Conservation (phyloP, 768 basidiomycete genomes). For the Holtermanniella nyarrowii region DNA sequence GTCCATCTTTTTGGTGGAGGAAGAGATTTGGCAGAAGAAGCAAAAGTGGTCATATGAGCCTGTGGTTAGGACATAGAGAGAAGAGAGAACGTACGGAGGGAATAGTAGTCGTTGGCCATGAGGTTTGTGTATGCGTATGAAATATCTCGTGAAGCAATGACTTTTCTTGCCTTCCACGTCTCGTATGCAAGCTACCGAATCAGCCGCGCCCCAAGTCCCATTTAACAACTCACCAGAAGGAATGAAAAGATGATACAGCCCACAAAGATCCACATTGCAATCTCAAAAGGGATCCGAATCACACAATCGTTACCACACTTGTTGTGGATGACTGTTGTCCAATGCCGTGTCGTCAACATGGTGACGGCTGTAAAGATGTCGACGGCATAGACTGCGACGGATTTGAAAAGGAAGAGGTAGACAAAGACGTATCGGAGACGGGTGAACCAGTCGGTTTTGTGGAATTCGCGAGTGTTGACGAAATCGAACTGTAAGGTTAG, state of each 20-base stretch:
- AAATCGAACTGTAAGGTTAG: slow-evolving; percentile 92
- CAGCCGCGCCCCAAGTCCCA: not conserved
- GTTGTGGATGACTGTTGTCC: slow-evolving; percentile 84
- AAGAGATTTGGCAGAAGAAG: slow-evolving; percentile 92
- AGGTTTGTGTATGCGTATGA: slow-evolving; percentile 97
- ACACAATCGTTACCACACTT: slow-evolving; percentile 65
- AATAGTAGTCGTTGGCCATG: slow-evolving; percentile 94
- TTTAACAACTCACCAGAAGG: slow-evolving; percentile 59
- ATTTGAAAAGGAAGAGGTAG: slow-evolving; percentile 87
- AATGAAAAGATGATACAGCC: slow-evolving; percentile 99
- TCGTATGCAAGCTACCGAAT: slow-evolving; percentile 71
- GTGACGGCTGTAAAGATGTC: slow-evolving; percentile 97
- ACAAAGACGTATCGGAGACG: slow-evolving; percentile 90
- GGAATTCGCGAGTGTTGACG: slow-evolving; percentile 85
- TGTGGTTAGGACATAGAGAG: slow-evolving; percentile 29
- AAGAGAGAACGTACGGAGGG: slow-evolving; percentile 58
- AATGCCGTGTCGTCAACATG: slow-evolving; percentile 80
- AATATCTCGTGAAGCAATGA: slow-evolving; percentile 90
- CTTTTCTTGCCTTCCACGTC: slow-evolving; percentile 79
- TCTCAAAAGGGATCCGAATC: slow-evolving; percentile 66
- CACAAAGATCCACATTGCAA: slow-evolving; percentile 93
- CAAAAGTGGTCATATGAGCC: slow-evolving; percentile 96
- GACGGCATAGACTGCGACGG: slow-evolving; percentile 88
- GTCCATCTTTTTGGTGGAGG: slow-evolving; percentile 90
- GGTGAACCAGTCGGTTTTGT: slow-evolving; percentile 73